phyloP scores from a whole-genome alignment of 2,329 filamentous ascomycete genomes.

The Furcasterigmium furcatum region DNA sequence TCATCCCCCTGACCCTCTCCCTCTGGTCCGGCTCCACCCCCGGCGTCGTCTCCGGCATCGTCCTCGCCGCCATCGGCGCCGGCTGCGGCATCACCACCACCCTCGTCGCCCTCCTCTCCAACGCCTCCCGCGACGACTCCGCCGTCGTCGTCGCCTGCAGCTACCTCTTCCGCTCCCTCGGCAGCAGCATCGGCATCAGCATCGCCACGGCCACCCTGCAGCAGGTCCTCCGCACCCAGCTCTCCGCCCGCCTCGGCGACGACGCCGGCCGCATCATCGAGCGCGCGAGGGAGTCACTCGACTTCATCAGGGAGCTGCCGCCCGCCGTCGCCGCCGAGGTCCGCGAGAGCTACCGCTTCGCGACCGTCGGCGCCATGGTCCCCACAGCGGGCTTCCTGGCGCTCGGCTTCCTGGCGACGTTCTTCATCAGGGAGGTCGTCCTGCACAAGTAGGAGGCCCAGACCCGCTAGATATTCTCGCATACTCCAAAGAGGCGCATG shows the following conservation, averaged over 20 bases:
- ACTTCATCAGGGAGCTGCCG: conserved; percentile 64
- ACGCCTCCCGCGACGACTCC: conserved; percentile 63
- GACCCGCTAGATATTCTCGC: not conserved
- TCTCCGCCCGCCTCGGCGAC: conserved; percentile 53
- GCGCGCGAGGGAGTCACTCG: conserved; percentile 65
- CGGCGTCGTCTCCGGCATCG: conserved; percentile 55
- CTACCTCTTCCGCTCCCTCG: conserved; percentile 77
- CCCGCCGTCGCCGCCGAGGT: conserved; percentile 58
- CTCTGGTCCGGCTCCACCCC: conserved; percentile 41
- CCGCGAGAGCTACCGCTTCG: conserved; percentile 59
- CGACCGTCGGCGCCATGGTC: conserved; percentile 35
- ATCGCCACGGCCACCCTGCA: conserved; percentile 70
- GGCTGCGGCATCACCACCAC: conserved; percentile 64
- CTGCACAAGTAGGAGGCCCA: conserved; percentile 39
- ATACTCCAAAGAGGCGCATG: too few species aligned
- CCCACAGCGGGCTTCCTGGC: conserved; percentile 31
- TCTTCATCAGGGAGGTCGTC: conserved; percentile 56
- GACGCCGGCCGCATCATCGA: conserved; percentile 65
- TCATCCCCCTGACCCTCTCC: conserved; percentile 53
- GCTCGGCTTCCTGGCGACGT: conserved; percentile 33
- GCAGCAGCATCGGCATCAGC: conserved; percentile 74
- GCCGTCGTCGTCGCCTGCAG: conserved; percentile 76
- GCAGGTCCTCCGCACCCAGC: conserved; percentile 56
- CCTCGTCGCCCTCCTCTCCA: conserved; percentile 69
- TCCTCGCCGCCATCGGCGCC: conserved; percentile 38